Evolutionary conservation across 129 eudicot genomes (phyloP).

Genomic region (Pittosporum tobira): DNA sequence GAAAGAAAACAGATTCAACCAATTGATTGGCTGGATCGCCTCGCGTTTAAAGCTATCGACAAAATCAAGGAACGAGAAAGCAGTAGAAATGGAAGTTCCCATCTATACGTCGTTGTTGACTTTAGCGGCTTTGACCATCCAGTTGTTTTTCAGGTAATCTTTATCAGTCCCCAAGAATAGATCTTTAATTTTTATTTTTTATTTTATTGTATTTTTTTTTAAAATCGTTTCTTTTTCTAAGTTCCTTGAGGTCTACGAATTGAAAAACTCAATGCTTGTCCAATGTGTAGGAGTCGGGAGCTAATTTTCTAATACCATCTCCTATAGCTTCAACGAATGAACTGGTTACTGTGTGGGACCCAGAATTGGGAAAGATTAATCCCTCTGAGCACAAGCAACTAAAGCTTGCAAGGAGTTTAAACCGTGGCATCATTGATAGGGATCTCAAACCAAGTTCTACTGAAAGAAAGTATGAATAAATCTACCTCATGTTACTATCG

Average conservation of each 20-base stretch:
- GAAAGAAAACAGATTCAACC: slow-evolving; percentile 95
- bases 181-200: background rate
- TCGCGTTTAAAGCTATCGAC: slow-evolving; percentile 84
- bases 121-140: slow-evolving; percentile 98
- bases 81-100: slow-evolving; percentile 69
- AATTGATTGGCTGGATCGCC: slow-evolving; percentile 97
- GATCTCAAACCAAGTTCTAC: slow-evolving; percentile 87
- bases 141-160: slow-evolving; percentile 90
- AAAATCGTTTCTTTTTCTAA: too few relatives aligned
- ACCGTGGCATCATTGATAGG: slow-evolving; percentile 94
- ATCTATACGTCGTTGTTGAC: slow-evolving; percentile 68
- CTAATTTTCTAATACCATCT: slow-evolving; percentile 79
- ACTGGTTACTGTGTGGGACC: slow-evolving; percentile 95
- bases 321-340: slow-evolving; percentile 89
- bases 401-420: slow-evolving; percentile 90
- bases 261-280: background rate
- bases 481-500: background rate
- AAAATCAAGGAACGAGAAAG: slow-evolving; percentile 88
- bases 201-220: background rate
- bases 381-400: slow-evolving; percentile 98
- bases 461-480: slow-evolving; percentile 74
- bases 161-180: background rate
- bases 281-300: slow-evolving; percentile 71
- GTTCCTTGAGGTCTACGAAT: background rate
- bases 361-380: slow-evolving; percentile 91